phyloP scores from a whole-genome alignment of 2,329 filamentous ascomycete genomes.

The Amauroascus verrucosus region DNA sequence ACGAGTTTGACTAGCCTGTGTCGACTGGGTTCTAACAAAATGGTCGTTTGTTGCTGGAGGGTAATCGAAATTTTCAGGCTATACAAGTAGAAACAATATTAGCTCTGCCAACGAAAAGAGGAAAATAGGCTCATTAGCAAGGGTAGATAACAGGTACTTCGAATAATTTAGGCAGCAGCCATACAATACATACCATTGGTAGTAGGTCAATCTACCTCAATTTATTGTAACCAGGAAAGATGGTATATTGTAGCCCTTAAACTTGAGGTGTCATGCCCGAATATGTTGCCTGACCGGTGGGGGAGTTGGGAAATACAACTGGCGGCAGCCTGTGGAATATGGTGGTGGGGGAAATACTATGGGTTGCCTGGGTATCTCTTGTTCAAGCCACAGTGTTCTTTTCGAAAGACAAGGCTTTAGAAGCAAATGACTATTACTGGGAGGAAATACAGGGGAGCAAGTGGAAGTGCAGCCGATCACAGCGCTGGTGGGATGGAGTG shows the following conservation, averaged over 20 bases:
- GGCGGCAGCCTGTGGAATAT: too few relatives aligned
- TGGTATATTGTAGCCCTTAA: too few relatives aligned
- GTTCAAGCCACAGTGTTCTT: too few relatives aligned
- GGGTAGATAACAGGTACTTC: background rate
- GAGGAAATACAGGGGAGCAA: background rate
- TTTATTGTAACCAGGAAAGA: background rate
- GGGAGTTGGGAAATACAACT: too few relatives aligned
- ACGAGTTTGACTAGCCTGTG: background rate
- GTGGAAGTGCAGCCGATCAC: background rate
- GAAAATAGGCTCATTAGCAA: background rate
- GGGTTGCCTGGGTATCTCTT: too few relatives aligned
- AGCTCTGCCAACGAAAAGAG: background rate
- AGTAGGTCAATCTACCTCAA: background rate
- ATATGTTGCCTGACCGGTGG: too few relatives aligned
- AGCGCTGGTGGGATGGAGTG: background rate
- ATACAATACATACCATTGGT: background rate
- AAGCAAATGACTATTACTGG: background rate
- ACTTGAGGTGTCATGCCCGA: too few relatives aligned
- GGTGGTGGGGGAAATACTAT: too few relatives aligned
- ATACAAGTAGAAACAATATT: background rate
- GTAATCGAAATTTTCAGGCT: constrained; percentile 1
- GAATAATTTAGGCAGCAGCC: background rate
- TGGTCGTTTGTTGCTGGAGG: background rate
- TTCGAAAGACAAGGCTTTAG: too few relatives aligned
- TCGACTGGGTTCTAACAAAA: background rate